Evolutionary conservation across 352 stramenopile genomes (phyloP), one percentile per base, ranked within the genome.

Genomic region (Pythium angustatum): DNA sequence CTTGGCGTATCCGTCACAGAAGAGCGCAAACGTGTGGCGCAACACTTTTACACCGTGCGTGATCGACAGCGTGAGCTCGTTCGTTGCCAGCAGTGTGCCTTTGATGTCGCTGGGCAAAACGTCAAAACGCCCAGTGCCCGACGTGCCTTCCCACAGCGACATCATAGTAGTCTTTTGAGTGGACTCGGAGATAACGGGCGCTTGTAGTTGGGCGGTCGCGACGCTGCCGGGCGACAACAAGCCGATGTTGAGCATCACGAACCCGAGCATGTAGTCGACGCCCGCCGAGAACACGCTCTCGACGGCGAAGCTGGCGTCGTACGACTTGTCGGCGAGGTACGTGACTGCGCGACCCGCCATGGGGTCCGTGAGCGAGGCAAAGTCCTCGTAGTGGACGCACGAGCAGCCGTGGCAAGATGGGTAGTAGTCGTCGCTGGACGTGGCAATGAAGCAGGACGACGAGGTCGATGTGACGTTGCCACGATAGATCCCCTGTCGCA

Each of bases 331-430:
- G 10, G 45, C 27, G 2, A 64, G 38, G 45, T 64, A 64, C 22
- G 57, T 57, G 8, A 64, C 49, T 0, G 57, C 57, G 15, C 57
- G 45, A 17, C 57, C 57, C 3, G 57, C 57, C 57, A 50, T 64
- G 21, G 57, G 45, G 17, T 60, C 53, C 7, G 24, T 60, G 24
- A n/a, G 14, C 7, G 53, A 60, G 19, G 53, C 53, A n/a, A 60
- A 60, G 53, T 60, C 38, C 17, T 60, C 53, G 38, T 60, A 60
- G 40, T 60, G 53, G 17, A 60, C 8, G 22, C 53, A 60, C 36
- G 53, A 51, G 17, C 53, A 60, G 10, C 24, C 3, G 24, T 21
- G 6, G 26, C 53, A 60, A 5, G 15, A 17, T 8, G 53, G 53
- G 53, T 60, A 51, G 24, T 34, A 21, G n/a, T 27, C 26, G 53